Base-by-base conservation (phyloP, 2,329 filamentous ascomycete genomes). In the Hymenoscyphus salicellus region DNA sequence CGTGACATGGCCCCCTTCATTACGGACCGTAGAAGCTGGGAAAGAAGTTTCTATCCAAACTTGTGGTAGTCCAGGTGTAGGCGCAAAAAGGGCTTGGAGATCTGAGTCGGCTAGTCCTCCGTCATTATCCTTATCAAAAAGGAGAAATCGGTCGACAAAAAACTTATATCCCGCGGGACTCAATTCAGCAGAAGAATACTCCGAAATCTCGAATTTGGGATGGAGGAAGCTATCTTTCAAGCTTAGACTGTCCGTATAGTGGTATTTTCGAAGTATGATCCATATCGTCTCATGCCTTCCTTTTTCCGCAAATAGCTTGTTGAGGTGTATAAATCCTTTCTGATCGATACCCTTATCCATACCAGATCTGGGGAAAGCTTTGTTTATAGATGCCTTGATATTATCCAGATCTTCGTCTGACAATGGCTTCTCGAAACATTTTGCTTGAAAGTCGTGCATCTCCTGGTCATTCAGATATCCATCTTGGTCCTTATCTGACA, bases 121-220 rank as follows among this genome's bases (percentile, higher is more conserved):
- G 73, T 99, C 95, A 69, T 97, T 99, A 76, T 99, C 95, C 78
- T 96, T 95, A 77, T 99, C 95, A 65, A 96, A 97, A 0, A 97
- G 84, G 41, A 99, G 80, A 76, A 99, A 99, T 0, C 98, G 82
- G 73, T 99, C 95, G 69, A 98, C 94, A 72, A 99, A 97, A 81
- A 99, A 99, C 23, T 94, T 89, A 77, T 99, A 99, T 0, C 95
- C 95, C 16, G 91, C 88, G 0, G 95, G 95, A 70, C 93, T 97
- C 20, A 99, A 84, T 79, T 99, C 95, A 3, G 94, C 93, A 3
- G 94, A 98, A 0, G 93, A 90, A 74, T 90, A 94, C 64, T 94
- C 90, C 0, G 95, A 92, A 0, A 99, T 93, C 7, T 99, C 95
- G 68, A 98, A 94, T 72, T 92, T 96, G 17, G 95, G 95, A 71